phyloP scores from a whole-genome alignment of 2,329 filamentous ascomycete species.

The Mycosphaerella sp. region DNA sequence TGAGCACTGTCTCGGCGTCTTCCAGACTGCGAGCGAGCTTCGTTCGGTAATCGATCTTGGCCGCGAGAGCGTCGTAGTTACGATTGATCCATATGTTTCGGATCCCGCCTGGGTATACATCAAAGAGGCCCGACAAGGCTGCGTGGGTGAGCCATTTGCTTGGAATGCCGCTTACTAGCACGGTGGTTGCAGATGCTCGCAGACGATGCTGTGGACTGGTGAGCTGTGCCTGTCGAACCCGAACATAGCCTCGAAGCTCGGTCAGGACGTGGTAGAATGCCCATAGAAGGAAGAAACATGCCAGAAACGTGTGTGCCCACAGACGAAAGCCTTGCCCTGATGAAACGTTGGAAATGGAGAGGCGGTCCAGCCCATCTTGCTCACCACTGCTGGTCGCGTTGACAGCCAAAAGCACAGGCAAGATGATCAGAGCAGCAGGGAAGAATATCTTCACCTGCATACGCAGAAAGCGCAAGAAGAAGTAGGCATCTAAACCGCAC shows the following conservation, averaged over 20 bases:
- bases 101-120: constrained; percentile 92
- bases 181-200: constrained; percentile 88
- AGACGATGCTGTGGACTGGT: constrained; percentile 93
- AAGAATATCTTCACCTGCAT: constrained; percentile 88
- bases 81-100: constrained; percentile 96
- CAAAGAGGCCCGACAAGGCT: constrained; percentile 75
- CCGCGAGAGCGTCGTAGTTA: constrained; percentile 73
- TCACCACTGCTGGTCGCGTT: constrained; percentile 63
- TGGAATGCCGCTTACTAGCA: constrained; percentile 86
- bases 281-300: constrained; percentile 70
- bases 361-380: constrained; percentile 65
- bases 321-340: constrained; percentile 59
- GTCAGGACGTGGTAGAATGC: constrained; percentile 82
- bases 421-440: constrained; percentile 67
- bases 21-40: constrained; percentile 68
- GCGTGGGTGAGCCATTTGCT: constrained; percentile 82
- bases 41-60: constrained; percentile 74
- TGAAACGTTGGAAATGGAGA: constrained; percentile 84
- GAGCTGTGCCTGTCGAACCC: constrained; percentile 87
- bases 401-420: constrained; percentile 80
- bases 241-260: constrained; percentile 81
- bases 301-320: constrained; percentile 78
- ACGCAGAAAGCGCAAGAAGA: constrained; percentile 86
- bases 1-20: constrained; percentile 73
- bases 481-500: constrained; percentile 93